phyloP scores from a whole-genome alignment of 352 stramenopile species.

The Bremia lactucae region DNA sequence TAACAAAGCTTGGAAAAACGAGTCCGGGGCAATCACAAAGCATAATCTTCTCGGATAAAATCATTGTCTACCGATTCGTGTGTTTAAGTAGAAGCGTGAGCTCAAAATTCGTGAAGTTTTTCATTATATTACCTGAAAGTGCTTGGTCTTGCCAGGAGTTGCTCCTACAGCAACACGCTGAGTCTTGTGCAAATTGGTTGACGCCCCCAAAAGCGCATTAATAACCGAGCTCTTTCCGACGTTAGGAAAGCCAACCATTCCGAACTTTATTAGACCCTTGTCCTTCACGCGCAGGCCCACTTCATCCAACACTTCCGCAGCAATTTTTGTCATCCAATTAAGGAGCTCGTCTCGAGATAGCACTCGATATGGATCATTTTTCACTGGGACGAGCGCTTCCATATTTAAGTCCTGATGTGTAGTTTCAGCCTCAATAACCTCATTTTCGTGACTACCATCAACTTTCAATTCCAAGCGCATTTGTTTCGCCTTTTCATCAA shows the following conservation, averaged over 20 bases:
- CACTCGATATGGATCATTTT: conserved; percentile 38
- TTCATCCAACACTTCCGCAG: conserved; percentile 39
- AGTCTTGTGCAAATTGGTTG: conserved; percentile 90
- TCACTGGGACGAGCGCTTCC: background rate
- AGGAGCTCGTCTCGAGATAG: conserved; percentile 70
- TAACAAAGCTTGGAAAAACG: conserved; percentile 99
- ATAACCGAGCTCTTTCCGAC: conserved; percentile 99
- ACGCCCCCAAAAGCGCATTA: conserved; percentile 96
- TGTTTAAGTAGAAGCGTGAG: conserved; percentile 1
- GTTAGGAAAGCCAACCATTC: conserved; percentile 99
- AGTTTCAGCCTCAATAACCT: conserved; percentile 14
- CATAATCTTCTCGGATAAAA: conserved; percentile 94
- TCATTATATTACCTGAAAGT: conserved; percentile 99
- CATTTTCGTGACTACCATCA: conserved; percentile 28
- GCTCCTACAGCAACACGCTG: conserved; percentile 94
- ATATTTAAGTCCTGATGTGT: conserved; percentile 1
- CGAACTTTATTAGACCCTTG: conserved; percentile 85
- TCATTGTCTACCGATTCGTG: conserved; percentile 76
- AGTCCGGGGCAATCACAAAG: conserved; percentile 99
- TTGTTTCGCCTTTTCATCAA: conserved; percentile 72
- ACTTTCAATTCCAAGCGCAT: conserved; percentile 33
- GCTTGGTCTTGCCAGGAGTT: conserved; percentile 99
- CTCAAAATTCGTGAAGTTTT: too few relatives aligned
- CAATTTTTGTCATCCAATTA: conserved; percentile 50
- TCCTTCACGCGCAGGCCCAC: conserved; percentile 69